Evolutionary conservation across 345 rosid species (phyloP).

Genomic region (Hibiscus mutabilis): DNA sequence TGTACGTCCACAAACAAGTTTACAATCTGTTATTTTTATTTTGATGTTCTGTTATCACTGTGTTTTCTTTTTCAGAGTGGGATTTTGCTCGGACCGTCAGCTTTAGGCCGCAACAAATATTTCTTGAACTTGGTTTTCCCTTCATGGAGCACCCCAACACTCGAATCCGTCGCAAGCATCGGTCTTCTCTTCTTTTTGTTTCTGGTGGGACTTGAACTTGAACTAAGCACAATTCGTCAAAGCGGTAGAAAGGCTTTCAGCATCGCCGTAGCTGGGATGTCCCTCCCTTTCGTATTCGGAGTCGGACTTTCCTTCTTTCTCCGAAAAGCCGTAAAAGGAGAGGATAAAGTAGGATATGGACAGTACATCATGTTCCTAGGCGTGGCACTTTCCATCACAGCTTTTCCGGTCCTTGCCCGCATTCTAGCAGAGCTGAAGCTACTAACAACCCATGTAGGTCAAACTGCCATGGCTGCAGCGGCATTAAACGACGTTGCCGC

Average conservation of each 20-base stretch:
- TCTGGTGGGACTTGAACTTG: slow-evolving; percentile 62
- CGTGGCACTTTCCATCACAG: slow-evolving; percentile 46
- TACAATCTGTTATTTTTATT: background rate
- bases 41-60: background rate
- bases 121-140: slow-evolving; percentile 43
- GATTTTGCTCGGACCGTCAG: slow-evolving; percentile 53
- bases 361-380: slow-evolving; percentile 39
- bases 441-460: slow-evolving; percentile 43
- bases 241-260: slow-evolving; percentile 34
- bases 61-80: slow-evolving; percentile 31
- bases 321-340: slow-evolving; percentile 26
- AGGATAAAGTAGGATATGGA: slow-evolving; percentile 35
- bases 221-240: slow-evolving; percentile 31
- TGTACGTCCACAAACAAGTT: slow-evolving; percentile 10
- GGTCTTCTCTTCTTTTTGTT: slow-evolving; percentile 61
- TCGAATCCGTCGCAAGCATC: slow-evolving; percentile 49
- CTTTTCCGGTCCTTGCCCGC: slow-evolving; percentile 48
- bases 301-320: slow-evolving; percentile 37
- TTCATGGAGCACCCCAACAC: slow-evolving; percentile 38
- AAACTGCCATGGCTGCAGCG: slow-evolving; percentile 47
- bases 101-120: slow-evolving; percentile 39
- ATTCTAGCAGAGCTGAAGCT: slow-evolving; percentile 49
- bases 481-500: slow-evolving; percentile 47
- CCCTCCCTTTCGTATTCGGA: slow-evolving; percentile 48
- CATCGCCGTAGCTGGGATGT: slow-evolving; percentile 49